Base-by-base conservation (phyloP, 2,329 filamentous ascomycete genomes). In the Aspergillus felis region DNA sequence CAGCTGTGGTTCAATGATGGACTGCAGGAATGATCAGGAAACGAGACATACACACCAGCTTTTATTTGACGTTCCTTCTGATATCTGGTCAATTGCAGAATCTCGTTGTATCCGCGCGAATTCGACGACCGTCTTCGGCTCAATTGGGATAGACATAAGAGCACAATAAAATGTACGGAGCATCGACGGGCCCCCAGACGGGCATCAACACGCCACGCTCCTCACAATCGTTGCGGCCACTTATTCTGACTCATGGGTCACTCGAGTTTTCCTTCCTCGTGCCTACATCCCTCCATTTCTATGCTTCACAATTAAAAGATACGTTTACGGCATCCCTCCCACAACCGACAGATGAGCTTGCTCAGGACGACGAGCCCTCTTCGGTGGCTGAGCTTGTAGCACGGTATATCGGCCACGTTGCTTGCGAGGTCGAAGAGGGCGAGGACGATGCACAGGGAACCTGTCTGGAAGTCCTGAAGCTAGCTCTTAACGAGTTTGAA, bases 331-430 rank as follows among this genome's bases (percentile, higher is more conserved):
- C 90, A 50, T 91, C 87, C 63, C 84, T 99, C 66, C 95, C 95
- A 54, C 83, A 87, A 69, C 90, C 94, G 57, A 99, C 95, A 73
- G 94, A 99, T 74, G 94, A 99, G 81, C 86, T 97, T 63, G 95
- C 94, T 60, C 92, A 93, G 74, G 95, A 99, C 81, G 94, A 99
- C 68, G 95, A 99, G 81, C 94, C 94, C n/a, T 97, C 94, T 41
- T 99, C 95, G 25, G 87, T 92, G 50, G 81, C 91, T 48, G 94
- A 99, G 80, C 83, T 99, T 59, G 91, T 99, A 32, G 92, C 91
- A 61, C 87, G 93, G 74, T 99, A 96, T 78, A 87, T 99, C 72
- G 92, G 91, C 67, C 95, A 91, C 73, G 84, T 97, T 60, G 92
- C 93, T 63, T 81, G 85, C 62, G 90, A 97, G 79, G 89, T 97